These are phyloP conservation scores for Torulaspora pretoriensis DNA, from an alignment of 1,139 yeast species.

Conservation along the genomic window DNA sequence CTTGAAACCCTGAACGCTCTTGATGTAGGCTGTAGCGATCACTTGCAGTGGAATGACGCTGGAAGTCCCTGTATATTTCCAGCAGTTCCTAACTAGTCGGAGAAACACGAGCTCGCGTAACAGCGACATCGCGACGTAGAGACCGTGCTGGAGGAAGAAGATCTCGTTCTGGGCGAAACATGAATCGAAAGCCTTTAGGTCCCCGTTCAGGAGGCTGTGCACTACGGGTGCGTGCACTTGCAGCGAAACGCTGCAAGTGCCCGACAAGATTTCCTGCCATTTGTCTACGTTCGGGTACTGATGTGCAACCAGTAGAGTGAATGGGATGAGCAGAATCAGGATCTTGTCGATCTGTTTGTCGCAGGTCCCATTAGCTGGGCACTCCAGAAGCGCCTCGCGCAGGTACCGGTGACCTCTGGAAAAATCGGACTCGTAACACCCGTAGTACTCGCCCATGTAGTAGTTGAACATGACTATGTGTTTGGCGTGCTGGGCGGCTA, in stretches of 20 bases:
- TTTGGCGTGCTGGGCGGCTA: slow-evolving; percentile 31
- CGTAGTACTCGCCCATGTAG: slow-evolving; percentile 34
- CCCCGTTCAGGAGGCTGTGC: slow-evolving; percentile 50
- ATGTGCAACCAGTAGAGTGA: slow-evolving; percentile 45
- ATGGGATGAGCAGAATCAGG: slow-evolving; percentile 51
- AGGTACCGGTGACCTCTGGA: slow-evolving; percentile 22
- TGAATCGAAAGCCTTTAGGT: slow-evolving; percentile 47
- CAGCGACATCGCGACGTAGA: slow-evolving; percentile 59
- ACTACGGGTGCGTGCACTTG: slow-evolving; percentile 48
- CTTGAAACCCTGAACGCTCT: slow-evolving; percentile 12
- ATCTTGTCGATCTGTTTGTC: slow-evolving; percentile 41
- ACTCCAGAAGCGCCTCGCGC: slow-evolving; percentile 21
- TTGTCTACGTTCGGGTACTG: slow-evolving; percentile 39
- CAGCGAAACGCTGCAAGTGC: slow-evolving; percentile 2
- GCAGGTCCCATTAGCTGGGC: slow-evolving; percentile 37
- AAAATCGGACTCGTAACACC: slow-evolving; percentile 28
- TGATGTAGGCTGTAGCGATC: slow-evolving; percentile 5
- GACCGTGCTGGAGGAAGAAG: slow-evolving; percentile 53
- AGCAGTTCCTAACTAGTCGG: slow-evolving; percentile 50
- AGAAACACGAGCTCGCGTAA: slow-evolving; percentile 51
- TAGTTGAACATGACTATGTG: slow-evolving; percentile 26
- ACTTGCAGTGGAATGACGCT: slow-evolving; percentile 23
- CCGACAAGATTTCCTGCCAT: background rate
- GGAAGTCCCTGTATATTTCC: slow-evolving; percentile 21
- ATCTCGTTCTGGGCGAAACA: slow-evolving; percentile 45